These are phyloP conservation scores for Calonectria honghensis DNA, from an alignment of 2,329 filamentous ascomycete species.

Conservation along the genomic window DNA sequence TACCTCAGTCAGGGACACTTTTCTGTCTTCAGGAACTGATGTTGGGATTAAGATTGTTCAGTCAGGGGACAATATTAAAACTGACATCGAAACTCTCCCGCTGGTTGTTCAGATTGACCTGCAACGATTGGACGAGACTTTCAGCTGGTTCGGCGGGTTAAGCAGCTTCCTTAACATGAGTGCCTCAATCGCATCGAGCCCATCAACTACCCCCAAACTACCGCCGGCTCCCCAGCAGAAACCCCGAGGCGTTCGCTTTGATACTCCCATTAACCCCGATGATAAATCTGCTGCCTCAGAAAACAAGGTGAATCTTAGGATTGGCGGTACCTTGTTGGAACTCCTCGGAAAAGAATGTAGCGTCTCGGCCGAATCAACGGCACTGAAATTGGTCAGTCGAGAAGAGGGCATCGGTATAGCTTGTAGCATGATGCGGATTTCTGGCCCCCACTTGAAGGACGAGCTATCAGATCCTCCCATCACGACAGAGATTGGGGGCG, in stretches of 20 bases:
- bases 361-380: conserved; percentile 83
- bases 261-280: conserved; percentile 70
- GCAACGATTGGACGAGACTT: conserved; percentile 87
- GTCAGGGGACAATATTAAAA: conserved; percentile 65
- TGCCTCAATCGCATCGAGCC: conserved; percentile 85
- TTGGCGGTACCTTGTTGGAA: conserved; percentile 85
- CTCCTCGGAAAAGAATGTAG: conserved; percentile 87
- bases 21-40: conserved; percentile 75
- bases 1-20: conserved; percentile 75
- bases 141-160: conserved; percentile 92
- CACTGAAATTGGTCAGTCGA: conserved; percentile 87
- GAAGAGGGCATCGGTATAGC: conserved; percentile 82
- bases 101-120: conserved; percentile 86
- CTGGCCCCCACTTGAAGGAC: conserved; percentile 79
- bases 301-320: conserved; percentile 83
- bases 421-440: conserved; percentile 84
- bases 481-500: conserved; percentile 77
- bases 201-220: conserved; percentile 68
- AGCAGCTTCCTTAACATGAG: conserved; percentile 94
- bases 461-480: conserved; percentile 76
- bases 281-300: conserved; percentile 68
- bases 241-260: conserved; percentile 75
- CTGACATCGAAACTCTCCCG: conserved; percentile 85
- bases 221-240: conserved; percentile 65
- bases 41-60: conserved; percentile 72